A percentile compares a stretch with the other conserved stretches of the same genome.
Evolutionary conservation across 495 filamentous ascomycete genomes (phyloP).

Genomic region (Choiromyces venosus): DNA sequence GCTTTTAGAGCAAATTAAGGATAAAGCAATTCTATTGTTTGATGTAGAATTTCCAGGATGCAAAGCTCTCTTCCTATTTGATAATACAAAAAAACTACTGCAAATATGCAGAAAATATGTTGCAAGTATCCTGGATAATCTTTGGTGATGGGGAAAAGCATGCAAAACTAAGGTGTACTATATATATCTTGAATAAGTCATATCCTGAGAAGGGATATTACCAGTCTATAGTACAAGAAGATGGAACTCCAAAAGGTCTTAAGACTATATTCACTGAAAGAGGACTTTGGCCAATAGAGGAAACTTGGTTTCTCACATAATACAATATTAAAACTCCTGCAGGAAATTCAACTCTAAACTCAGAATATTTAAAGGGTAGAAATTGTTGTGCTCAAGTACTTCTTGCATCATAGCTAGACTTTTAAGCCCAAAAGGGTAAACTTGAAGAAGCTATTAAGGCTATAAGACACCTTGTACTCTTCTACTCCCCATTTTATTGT

Average conservation of each 20-base stretch:
- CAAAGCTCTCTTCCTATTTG: too few species aligned
- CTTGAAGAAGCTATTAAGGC: too few species aligned
- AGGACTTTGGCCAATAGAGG: constrained; percentile 7
- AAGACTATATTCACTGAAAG: neutral
- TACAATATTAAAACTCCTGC: neutral
- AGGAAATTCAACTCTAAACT: too few species aligned
- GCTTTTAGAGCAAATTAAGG: too few species aligned
- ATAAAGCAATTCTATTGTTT: too few species aligned
- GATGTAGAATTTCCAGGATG: too few species aligned
- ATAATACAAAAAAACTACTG: neutral
- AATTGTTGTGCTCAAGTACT: neutral
- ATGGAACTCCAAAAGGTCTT: neutral
- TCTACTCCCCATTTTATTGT: too few species aligned
- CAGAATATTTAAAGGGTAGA: neutral
- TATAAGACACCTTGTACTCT: too few species aligned
- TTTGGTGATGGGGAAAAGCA: neutral
- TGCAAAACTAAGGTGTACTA: too few species aligned
- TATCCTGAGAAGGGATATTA: neutral
- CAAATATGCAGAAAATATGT: constrained; percentile 8
- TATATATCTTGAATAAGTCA: neutral
- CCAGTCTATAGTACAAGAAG: neutral
- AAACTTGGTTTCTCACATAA: neutral
- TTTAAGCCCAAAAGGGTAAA: neutral
- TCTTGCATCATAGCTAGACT: neutral
- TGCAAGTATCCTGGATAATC: constrained; percentile 6